Evolutionary conservation across 2,329 filamentous ascomycete species (phyloP), one percentile per base, ranked within the genome.

Genomic region (Aureobasidium subglaciale): DNA sequence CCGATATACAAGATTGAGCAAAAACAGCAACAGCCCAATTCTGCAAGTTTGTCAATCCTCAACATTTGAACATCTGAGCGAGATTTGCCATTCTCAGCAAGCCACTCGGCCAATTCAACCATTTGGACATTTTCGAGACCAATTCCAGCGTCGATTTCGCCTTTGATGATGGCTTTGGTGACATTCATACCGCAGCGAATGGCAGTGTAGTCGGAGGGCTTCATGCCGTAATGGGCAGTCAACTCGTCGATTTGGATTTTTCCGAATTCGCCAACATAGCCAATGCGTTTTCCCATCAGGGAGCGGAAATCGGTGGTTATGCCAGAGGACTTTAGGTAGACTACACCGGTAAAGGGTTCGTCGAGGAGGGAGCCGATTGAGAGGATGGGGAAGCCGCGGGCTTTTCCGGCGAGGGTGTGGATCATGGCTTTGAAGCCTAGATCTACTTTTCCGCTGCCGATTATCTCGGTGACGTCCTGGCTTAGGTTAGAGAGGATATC

Each of bases 341-440:
- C 82, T 50, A 90, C 84, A 15, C 87, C 86, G 0, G 87, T 90
- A 72, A 90, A 90, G 27, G 87, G 87, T 68, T 90, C 87, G 61
- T 90, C 86, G 50, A 90, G 82, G 2, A 90, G 80, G 27, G 84
- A 88, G 35, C 86, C 86, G 48, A 90, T 81, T 8, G 86, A 88
- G 18, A 79, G 73, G 49, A 90, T 82, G 0, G 87, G 87, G 67
- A 88, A 90, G 72, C 79, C 75, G 59, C 86, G 85, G 35, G 87
- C 86, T 71, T 89, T 88, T 67, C 86, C 86, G 56, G 86, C 86
- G 58, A 90, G 79, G 8, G 86, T 90, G 66, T 90, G 87, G 62
- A 90, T 90, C 86, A 90, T 90, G 61, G 87, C 86, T 71, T 90
- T 90, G 79, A 88, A 89, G 41, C 86, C 87, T 65, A 90, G 80